These are phyloP conservation scores for Penicillium egyptiacum DNA, from an alignment of 495 filamentous ascomycete species.

Conservation along the genomic window DNA sequence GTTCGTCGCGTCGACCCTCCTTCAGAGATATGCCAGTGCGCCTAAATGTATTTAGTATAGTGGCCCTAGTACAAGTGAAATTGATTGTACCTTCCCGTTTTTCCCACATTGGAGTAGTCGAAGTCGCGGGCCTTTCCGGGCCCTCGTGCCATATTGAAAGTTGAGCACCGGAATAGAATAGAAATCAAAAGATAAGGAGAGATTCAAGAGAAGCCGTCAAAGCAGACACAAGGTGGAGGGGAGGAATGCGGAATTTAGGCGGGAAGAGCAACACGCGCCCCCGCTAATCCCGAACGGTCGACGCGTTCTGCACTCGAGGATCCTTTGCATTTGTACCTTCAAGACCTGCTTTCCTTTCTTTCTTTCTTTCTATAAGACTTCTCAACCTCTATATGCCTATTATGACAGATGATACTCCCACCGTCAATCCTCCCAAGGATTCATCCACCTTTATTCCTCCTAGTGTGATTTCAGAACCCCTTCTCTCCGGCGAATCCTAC, in stretches of 20 bases:
- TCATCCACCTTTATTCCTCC: conserved; percentile 67
- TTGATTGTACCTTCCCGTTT: conserved; percentile 57
- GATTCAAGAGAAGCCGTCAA: not conserved
- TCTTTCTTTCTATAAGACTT: not conserved
- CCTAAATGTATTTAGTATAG: conserved; percentile 36
- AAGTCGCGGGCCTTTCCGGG: conserved; percentile 54
- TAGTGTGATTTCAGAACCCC: conserved; percentile 60
- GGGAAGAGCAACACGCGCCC: conserved; percentile 33
- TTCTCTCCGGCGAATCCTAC: conserved; percentile 76
- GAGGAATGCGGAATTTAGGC: conserved; percentile 39
- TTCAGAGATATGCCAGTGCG: conserved; percentile 82
- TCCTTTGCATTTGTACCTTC: not conserved
- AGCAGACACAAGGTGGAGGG: conserved; percentile 21
- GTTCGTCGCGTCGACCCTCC: conserved; percentile 83
- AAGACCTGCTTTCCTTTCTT: not conserved
- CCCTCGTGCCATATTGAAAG: conserved; percentile 47
- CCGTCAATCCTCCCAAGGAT: conserved; percentile 8
- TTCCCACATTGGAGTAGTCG: conserved; percentile 64
- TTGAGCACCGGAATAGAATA: conserved; percentile 3
- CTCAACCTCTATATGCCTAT: not conserved
- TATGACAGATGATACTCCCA: conserved; percentile 1
- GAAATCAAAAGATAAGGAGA: not conserved
- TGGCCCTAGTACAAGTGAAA: not conserved
- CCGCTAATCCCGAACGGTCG: conserved; percentile 44
- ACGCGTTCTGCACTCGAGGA: conserved; percentile 36